phyloP scores from a whole-genome alignment of 1,139 yeast species.

The Suhomyces atakaporum region DNA sequence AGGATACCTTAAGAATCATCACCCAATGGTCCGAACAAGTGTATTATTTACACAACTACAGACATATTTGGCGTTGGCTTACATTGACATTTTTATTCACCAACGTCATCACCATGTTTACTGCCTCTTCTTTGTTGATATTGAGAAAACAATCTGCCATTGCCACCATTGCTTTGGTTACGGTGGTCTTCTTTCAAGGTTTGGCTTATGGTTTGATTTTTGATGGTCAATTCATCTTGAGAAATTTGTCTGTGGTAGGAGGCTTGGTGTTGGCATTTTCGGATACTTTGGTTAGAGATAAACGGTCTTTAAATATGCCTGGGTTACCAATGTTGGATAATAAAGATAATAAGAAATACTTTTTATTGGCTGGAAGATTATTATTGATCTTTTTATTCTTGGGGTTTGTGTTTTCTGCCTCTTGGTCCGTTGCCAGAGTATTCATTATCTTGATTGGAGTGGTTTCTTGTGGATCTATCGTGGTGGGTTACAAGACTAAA shows the following conservation, averaged over 20 bases:
- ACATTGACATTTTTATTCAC: constrained; percentile 67
- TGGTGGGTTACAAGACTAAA: constrained; percentile 91
- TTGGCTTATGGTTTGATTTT: constrained; percentile 84
- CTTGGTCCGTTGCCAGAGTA: constrained; percentile 69
- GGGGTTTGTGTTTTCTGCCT: constrained; percentile 79
- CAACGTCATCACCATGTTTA: constrained; percentile 71
- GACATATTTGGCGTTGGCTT: constrained; percentile 77
- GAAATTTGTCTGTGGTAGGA: constrained; percentile 90
- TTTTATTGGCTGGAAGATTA: constrained; percentile 85
- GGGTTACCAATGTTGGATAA: constrained; percentile 88
- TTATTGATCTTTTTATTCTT: constrained; percentile 81
- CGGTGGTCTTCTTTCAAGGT: constrained; percentile 83
- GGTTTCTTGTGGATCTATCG: constrained; percentile 73
- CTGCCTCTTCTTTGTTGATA: constrained; percentile 73
- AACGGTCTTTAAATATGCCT: constrained; percentile 72
- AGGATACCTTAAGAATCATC: constrained; percentile 81
- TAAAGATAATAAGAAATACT: constrained; percentile 81
- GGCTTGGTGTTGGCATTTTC: constrained; percentile 88
- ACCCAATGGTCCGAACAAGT: constrained; percentile 94
- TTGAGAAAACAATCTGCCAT: constrained; percentile 67
- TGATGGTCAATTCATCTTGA: constrained; percentile 77
- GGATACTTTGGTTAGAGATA: constrained; percentile 84
- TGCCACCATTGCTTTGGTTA: constrained; percentile 71
- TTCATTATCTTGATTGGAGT: constrained; percentile 72
- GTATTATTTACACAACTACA: constrained; percentile 75